phyloP scores from a whole-genome alignment of 1,284 basidiomycete genomes.

The Cutaneotrichosporon daszewskae region DNA sequence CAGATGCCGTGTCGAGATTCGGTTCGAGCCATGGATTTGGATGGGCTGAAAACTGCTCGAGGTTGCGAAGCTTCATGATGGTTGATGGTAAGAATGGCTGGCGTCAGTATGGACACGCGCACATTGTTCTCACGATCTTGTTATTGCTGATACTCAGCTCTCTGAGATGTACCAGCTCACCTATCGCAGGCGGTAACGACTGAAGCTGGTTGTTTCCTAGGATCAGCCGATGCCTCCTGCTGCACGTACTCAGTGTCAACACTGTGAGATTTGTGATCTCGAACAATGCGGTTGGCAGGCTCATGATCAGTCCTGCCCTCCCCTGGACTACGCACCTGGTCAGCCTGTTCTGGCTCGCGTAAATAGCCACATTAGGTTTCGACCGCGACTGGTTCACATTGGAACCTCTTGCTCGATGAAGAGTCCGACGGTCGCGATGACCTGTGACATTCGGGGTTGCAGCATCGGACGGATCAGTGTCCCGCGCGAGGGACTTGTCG shows the following conservation, averaged over 20 bases:
- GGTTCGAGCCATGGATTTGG: slow-evolving; percentile 25
- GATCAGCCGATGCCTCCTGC: background rate
- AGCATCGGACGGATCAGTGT: no score
- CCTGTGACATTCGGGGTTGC: no score
- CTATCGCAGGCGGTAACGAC: slow-evolving; percentile 42
- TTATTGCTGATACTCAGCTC: slow-evolving; percentile 46
- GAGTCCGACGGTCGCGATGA: background rate
- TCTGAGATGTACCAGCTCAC: slow-evolving; percentile 35
- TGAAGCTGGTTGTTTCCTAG: slow-evolving; percentile 38
- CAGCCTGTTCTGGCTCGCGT: slow-evolving; percentile 28
- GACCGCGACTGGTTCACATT: slow-evolving; percentile 3
- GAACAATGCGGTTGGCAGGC: slow-evolving; percentile 44
- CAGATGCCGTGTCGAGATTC: background rate
- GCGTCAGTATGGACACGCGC: background rate
- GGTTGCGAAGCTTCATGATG: slow-evolving; percentile 31
- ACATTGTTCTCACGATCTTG: slow-evolving; percentile 33
- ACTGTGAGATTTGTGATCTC: slow-evolving; percentile 41
- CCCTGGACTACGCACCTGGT: slow-evolving; percentile 24
- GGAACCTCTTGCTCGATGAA: background rate
- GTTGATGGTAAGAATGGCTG: slow-evolving; percentile 42
- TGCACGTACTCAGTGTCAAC: slow-evolving; percentile 32
- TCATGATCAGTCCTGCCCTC: slow-evolving; percentile 4
- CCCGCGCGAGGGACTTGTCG: no score
- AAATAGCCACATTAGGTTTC: slow-evolving; percentile 19
- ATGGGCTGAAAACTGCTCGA: slow-evolving; percentile 23